Conservation (phyloP, 805 yeast genomes). For the Diddensiella santjacobensis region DNA sequence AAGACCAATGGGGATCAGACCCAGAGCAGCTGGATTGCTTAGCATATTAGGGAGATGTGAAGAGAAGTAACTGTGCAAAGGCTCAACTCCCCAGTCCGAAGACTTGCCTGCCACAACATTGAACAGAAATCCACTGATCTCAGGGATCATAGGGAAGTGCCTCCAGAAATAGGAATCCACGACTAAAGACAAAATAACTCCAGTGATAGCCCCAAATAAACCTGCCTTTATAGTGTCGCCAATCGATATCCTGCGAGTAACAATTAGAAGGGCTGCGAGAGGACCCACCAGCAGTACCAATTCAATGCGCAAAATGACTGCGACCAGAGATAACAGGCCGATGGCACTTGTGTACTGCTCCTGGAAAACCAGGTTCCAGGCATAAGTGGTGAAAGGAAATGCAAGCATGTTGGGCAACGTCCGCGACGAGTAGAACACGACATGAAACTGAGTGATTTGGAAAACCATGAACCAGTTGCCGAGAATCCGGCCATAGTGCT, state of each 20-base stretch:
- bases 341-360: slow-evolving; percentile 43
- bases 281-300: slow-evolving; percentile 45
- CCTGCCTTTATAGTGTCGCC: slow-evolving; percentile 28
- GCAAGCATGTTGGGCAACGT: slow-evolving; percentile 82
- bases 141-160: slow-evolving; percentile 56
- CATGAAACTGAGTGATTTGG: slow-evolving; percentile 68
- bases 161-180: slow-evolving; percentile 81
- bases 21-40: slow-evolving; percentile 33
- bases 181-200: slow-evolving; percentile 43
- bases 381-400: slow-evolving; percentile 63
- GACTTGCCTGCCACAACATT: slow-evolving; percentile 77
- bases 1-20: slow-evolving; percentile 43
- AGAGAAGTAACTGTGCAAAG: slow-evolving; percentile 63
- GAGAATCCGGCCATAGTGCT: slow-evolving; percentile 1
- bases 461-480: slow-evolving; percentile 55
- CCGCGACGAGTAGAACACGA: slow-evolving; percentile 74
- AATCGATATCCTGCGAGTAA: slow-evolving; percentile 46
- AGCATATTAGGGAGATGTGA: slow-evolving; percentile 44
- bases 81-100: slow-evolving; percentile 80
- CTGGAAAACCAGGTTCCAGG: slow-evolving; percentile 47
- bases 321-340: slow-evolving; percentile 54
- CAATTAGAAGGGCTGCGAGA: slow-evolving; percentile 38
- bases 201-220: slow-evolving; percentile 49
- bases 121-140: slow-evolving; percentile 63
- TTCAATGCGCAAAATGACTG: slow-evolving; percentile 72